These are phyloP conservation scores for Raphanus raphanistrum DNA, from an alignment of 345 rosid species.

Conservation along the genomic window DNA sequence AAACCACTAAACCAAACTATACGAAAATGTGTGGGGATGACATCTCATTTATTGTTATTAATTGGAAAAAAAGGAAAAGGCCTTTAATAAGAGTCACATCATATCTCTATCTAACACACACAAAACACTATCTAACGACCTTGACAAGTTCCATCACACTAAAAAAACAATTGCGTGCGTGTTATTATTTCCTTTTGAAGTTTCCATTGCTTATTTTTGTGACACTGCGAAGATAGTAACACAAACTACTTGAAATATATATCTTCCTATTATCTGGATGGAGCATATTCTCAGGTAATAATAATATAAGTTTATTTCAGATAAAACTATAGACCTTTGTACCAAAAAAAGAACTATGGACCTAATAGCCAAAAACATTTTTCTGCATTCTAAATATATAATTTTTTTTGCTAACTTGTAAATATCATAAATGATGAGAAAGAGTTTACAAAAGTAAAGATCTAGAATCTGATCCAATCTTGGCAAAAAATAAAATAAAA, in stretches of 20 bases:
- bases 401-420: too few relatives aligned
- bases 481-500: too few relatives aligned
- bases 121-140: slow-evolving; percentile 39
- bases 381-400: background rate
- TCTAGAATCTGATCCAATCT: too few relatives aligned
- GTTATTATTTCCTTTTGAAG: slow-evolving; percentile 24
- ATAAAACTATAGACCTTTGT: background rate
- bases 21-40: slow-evolving; percentile 31
- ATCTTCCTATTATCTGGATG: background rate
- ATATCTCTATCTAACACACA: slow-evolving; percentile 17
- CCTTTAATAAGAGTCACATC: slow-evolving; percentile 1
- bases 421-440: too few relatives aligned
- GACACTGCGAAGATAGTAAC: background rate
- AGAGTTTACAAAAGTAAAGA: too few relatives aligned
- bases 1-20: slow-evolving; percentile 8
- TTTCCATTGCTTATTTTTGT: slow-evolving; percentile 14
- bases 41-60: slow-evolving; percentile 21
- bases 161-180: slow-evolving; percentile 28
- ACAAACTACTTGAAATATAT: background rate
- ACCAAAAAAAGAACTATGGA: background rate
- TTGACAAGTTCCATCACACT: slow-evolving; percentile 41
- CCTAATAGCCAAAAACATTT: background rate
- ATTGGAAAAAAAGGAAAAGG: slow-evolving; percentile 17
- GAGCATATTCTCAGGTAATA: background rate
- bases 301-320: background rate